Percentiles rank a stretch among this genome's conserved stretches.
Evolutionary conservation across 164 flowering plant species (phyloP).

Genomic region (Malania oleifera): DNA sequence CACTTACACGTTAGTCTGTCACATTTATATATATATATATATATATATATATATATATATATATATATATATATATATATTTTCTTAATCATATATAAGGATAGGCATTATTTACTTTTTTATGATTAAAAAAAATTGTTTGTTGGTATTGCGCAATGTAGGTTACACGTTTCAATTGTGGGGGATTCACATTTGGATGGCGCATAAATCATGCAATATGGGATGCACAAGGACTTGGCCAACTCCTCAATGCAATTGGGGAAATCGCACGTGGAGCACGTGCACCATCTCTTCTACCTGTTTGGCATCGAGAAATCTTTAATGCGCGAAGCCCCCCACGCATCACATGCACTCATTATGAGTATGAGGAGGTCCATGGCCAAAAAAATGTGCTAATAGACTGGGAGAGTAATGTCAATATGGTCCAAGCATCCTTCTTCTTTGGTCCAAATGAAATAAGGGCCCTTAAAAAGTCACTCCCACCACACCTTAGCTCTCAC

Average conservation of each 20-base stretch:
- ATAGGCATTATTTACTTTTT: too few relatives aligned
- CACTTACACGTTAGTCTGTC: too few relatives aligned
- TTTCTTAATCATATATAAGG: too few relatives aligned
- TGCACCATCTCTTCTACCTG: background rate
- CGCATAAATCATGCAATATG: background rate
- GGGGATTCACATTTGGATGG: background rate
- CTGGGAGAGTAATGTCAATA: too few relatives aligned
- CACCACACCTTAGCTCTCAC: background rate
- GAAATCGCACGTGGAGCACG: background rate
- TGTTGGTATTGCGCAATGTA: background rate
- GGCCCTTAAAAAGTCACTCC: too few relatives aligned
- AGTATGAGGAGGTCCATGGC: background rate
- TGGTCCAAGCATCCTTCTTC: background rate
- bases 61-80: too few relatives aligned
- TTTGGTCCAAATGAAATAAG: background rate
- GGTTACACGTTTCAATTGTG: background rate
- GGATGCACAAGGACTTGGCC: background rate
- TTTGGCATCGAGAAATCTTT: background rate
- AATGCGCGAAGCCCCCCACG: background rate
- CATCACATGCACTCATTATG: background rate
- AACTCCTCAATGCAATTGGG: background rate
- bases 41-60: too few relatives aligned
- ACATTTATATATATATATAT: too few relatives aligned
- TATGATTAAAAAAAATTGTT: too few relatives aligned
- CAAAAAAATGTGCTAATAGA: background rate